phyloP scores from a whole-genome alignment of 495 filamentous ascomycete species.

The Tuber aestivum region DNA sequence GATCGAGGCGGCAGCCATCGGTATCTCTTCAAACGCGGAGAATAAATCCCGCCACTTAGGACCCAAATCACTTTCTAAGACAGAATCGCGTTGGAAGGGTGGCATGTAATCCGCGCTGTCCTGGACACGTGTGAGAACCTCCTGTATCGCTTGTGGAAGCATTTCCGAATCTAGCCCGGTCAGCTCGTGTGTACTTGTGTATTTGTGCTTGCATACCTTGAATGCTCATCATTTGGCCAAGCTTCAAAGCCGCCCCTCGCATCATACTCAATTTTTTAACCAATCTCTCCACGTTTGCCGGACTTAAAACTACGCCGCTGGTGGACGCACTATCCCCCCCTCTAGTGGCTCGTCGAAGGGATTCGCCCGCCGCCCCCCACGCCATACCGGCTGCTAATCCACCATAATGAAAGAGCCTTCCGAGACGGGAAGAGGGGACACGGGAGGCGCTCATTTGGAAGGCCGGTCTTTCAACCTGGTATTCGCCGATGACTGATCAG shows the following conservation, averaged over 20 bases:
- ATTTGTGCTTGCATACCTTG: conserved; percentile 53
- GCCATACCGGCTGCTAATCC: conserved; percentile 92
- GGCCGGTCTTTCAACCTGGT: conserved; percentile 23
- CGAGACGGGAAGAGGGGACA: conserved; percentile 80
- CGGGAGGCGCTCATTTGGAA: conserved; percentile 83
- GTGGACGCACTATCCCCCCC: conserved; percentile 50
- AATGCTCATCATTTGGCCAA: conserved; percentile 95
- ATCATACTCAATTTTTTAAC: conserved; percentile 89
- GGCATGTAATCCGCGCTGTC: conserved; percentile 99
- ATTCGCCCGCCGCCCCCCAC: conserved; percentile 83
- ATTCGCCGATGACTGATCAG: conserved; percentile 22
- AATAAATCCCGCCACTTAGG: conserved; percentile 80
- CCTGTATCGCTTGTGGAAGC: conserved; percentile 75
- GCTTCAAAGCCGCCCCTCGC: conserved; percentile 95
- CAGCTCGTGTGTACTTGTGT: neutral
- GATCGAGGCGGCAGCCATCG: conserved; percentile 95
- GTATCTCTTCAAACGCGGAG: conserved; percentile 75
- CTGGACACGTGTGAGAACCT: conserved; percentile 88
- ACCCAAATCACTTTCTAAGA: conserved; percentile 72
- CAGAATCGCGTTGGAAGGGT: conserved; percentile 77
- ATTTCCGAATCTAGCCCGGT: conserved; percentile 74
- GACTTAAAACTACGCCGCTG: conserved; percentile 79
- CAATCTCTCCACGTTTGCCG: conserved; percentile 82
- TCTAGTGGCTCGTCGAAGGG: conserved; percentile 60
- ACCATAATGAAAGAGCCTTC: conserved; percentile 88